Evolutionary conservation across 2,329 filamentous ascomycete genomes (phyloP).

Genomic region (Zarea fungicola): DNA sequence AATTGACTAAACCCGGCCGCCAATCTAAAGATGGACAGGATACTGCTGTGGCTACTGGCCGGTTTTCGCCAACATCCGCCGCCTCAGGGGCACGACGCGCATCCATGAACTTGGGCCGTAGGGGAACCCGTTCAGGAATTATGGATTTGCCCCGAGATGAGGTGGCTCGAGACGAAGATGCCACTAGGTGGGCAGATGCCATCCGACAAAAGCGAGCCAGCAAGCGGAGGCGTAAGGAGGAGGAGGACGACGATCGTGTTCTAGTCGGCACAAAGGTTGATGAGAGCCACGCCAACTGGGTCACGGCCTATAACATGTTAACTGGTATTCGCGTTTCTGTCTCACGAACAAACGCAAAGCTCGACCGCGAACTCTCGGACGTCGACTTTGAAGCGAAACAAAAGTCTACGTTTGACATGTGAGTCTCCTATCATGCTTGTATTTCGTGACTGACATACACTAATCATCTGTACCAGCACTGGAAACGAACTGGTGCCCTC

Average conservation of each 20-base stretch:
- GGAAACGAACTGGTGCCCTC: conserved; percentile 96
- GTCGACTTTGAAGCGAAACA: conserved; percentile 91
- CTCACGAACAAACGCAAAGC: conserved; percentile 92
- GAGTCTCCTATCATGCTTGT: conserved; percentile 34
- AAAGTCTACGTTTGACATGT: conserved; percentile 99
- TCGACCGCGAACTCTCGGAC: conserved; percentile 83
- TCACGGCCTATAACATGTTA: conserved; percentile 98
- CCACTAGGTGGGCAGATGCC: conserved; percentile 84
- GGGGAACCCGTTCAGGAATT: conserved; percentile 75
- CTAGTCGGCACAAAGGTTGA: conserved; percentile 97
- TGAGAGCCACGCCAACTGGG: conserved; percentile 94
- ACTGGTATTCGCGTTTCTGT: conserved; percentile 97
- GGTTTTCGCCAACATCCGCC: conserved; percentile 65
- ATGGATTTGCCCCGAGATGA: conserved; percentile 79
- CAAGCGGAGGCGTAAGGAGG: conserved; percentile 75
- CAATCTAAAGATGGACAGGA: conserved; percentile 70
- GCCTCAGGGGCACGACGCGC: conserved; percentile 62
- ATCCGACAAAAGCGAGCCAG: conserved; percentile 88
- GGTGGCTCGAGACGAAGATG: conserved; percentile 80
- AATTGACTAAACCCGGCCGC: conserved; percentile 71
- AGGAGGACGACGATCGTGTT: conserved; percentile 88
- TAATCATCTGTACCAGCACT: conserved; percentile 51
- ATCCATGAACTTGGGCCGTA: conserved; percentile 76
- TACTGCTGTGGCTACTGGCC: conserved; percentile 63
- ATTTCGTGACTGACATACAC: neutral